These are phyloP conservation scores for Zygnema circumcarinatum DNA, from an alignment of 139 green algal species.

Conservation along the genomic window DNA sequence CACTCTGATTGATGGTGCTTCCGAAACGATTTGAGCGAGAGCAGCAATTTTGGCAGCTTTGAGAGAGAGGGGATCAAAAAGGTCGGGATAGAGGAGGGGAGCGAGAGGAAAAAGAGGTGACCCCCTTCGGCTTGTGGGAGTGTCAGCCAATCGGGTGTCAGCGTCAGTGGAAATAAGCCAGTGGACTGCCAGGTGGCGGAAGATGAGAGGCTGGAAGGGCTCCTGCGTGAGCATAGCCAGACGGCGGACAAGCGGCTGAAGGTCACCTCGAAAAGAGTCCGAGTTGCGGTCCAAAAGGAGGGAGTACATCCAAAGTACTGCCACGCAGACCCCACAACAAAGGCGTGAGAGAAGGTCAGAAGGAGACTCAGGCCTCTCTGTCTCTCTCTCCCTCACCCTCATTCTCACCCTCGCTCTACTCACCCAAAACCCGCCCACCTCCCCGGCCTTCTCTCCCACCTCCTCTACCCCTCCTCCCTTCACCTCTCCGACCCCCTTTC, in stretches of 20 bases:
- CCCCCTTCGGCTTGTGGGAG: background rate
- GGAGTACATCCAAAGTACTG: conserved; percentile 4
- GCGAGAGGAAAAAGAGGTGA: background rate
- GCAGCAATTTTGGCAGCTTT: conserved; percentile 10
- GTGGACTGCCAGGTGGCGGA: conserved; percentile 3
- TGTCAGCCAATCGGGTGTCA: background rate
- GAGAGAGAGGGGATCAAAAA: conserved; percentile 37
- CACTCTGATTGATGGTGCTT: no score
- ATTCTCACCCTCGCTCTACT: background rate
- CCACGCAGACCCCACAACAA: background rate
- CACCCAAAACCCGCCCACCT: no score
- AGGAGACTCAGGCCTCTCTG: background rate
- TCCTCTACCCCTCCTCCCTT: no score
- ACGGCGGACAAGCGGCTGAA: background rate
- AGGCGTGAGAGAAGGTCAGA: background rate
- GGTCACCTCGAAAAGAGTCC: background rate
- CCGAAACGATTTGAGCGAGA: background rate
- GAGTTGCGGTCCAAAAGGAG: background rate
- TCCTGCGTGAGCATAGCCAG: background rate
- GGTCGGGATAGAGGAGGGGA: conserved; percentile 3
- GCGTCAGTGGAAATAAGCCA: background rate
- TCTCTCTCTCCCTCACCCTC: background rate
- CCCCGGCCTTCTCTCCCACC: no score
- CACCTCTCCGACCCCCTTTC: no score
- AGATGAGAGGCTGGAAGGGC: background rate